Percentiles rank a stretch among this genome's conserved stretches.
Evolutionary conservation across 192 early-diverging fungal species (phyloP).

Genomic region (Umbelopsis ramanniana): DNA sequence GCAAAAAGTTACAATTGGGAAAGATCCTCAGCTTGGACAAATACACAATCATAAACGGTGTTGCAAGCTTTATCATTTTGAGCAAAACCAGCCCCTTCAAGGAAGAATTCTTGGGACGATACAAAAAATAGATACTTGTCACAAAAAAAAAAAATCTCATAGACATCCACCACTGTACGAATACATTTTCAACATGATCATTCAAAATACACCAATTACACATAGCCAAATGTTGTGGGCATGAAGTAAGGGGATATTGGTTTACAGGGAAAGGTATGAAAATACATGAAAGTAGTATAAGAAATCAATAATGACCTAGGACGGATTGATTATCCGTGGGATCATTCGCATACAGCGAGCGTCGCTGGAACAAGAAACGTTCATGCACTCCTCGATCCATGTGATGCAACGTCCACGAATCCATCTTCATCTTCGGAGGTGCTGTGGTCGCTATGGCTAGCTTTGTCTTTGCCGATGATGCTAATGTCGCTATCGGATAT

Average conservation of each 20-base stretch:
- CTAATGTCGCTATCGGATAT: constrained; percentile 4
- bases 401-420: not conserved
- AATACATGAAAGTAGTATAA: not conserved
- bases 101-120: constrained; percentile 65
- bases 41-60: constrained; percentile 81
- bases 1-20: constrained; percentile 62
- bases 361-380: not conserved
- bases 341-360: not conserved
- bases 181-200: constrained; percentile 5
- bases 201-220: not conserved
- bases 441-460: not conserved
- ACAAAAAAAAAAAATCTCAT: not conserved
- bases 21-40: constrained; percentile 65
- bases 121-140: constrained; percentile 51
- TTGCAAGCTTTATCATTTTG: constrained; percentile 87
- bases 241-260: not conserved
- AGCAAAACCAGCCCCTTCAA: constrained; percentile 65
- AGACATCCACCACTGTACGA: constrained; percentile 1
- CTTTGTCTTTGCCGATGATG: constrained; percentile 2
- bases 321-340: not conserved
- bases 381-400: not conserved
- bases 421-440: constrained; percentile 13
- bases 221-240: not conserved
- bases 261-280: not conserved
- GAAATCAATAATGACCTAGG: not conserved